Base-by-base conservation (phyloP, 2,329 filamentous ascomycete genomes). In the Monilinia fructigena region DNA sequence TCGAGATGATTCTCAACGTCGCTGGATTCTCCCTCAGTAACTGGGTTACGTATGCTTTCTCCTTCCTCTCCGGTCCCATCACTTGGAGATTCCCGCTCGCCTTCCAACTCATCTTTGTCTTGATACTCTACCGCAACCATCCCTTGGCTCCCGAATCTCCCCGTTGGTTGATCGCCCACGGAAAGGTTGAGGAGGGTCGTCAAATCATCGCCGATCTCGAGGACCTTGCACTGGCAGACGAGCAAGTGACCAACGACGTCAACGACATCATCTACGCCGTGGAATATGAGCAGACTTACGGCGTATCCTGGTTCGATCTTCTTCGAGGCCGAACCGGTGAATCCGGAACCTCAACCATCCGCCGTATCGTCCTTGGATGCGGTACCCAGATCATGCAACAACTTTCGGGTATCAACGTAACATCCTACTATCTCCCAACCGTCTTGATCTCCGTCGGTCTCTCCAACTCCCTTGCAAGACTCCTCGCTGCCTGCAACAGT, bases 331-430 rank as follows among this genome's bases (percentile, higher is more conserved):
- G 48, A 45, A 60, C 55, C 0, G 55, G 63, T 18, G 55, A 60
- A 38, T 31, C 52, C 1, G 62, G 62, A 31, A 65, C 62, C 4
- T 48, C 38, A 18, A 60, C 87, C 82, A 76, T 91, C 63, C 88
- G 89, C 74, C 86, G 88, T 72, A 88, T 88, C 28, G 86, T 91
- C 68, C 82, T 92, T 58, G 89, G 89, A 73, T 89, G 85, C 53
- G 87, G 87, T 23, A 82, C 91, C 42, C 89, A 66, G 70, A 77
- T 83, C 18, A 81, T 84, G 75, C 82, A 86, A 69, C 84, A 86
- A 69, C 76, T 80, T 14, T 75, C 73, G 4, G 79, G 74, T 2
- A 80, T 80, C 62, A 81, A 81, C 63, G 71, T 80, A 0, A 80
- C 80, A 68, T 80, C 79, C 0, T 81, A 80, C 71, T 81, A 80